Conservation (phyloP, 768 basidiomycete genomes). For the Leccinum truebloodii region DNA sequence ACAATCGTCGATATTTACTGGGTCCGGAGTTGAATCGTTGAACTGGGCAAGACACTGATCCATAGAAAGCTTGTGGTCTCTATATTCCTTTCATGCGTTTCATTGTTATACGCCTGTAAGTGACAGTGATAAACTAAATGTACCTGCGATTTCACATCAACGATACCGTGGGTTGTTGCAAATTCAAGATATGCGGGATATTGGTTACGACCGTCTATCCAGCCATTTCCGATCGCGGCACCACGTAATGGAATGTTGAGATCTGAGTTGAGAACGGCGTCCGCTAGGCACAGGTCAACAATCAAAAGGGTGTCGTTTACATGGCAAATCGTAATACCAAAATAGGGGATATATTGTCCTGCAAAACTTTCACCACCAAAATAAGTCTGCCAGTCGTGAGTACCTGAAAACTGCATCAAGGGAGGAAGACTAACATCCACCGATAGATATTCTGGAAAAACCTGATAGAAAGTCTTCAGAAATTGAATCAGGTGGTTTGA, state of each 20-base stretch:
- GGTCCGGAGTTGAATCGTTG: constrained; percentile 47
- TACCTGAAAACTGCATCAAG: neutral
- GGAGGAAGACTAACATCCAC: constrained; percentile 67
- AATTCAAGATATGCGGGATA: constrained; percentile 91
- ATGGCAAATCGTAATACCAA: constrained; percentile 50
- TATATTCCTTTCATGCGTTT: constrained; percentile 52
- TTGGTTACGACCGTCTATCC: constrained; percentile 90
- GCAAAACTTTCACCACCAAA: constrained; percentile 96
- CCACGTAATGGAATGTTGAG: constrained; percentile 70
- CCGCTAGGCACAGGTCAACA: constrained; percentile 48
- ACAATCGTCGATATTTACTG: constrained; percentile 58
- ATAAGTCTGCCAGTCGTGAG: constrained; percentile 70
- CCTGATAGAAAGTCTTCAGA: constrained; percentile 79
- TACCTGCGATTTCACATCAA: constrained; percentile 73
- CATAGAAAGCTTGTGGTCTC: constrained; percentile 52
- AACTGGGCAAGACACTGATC: constrained; percentile 57
- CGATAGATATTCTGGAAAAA: constrained; percentile 85
- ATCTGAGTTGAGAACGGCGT: constrained; percentile 66
- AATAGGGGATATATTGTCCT: constrained; percentile 97
- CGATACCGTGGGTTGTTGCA: constrained; percentile 72
- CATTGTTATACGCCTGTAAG: constrained; percentile 3
- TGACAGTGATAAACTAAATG: constrained; percentile 15
- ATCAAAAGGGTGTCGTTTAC: neutral
- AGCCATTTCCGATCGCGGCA: constrained; percentile 93
- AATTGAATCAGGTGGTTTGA: constrained; percentile 81